Conservation (phyloP, 192 early-diverging fungal genomes). For the Spizellomyces sp. region DNA sequence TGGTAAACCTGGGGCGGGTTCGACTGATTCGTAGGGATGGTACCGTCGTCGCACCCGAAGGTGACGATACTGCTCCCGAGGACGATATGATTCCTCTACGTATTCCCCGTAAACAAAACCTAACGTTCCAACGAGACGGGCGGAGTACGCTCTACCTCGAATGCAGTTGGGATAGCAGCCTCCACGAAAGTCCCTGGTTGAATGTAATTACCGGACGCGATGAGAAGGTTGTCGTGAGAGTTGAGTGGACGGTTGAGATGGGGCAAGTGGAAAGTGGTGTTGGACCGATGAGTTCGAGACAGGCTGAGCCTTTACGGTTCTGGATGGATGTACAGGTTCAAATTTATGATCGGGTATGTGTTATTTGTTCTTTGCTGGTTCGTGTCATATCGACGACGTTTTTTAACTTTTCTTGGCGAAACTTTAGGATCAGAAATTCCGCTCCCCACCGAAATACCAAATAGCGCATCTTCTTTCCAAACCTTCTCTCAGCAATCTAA, state of each 20-base stretch:
- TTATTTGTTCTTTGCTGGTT: too few species aligned
- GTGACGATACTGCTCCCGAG: not conserved
- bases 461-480: too few species aligned
- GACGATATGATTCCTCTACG: slow-evolving; percentile 28
- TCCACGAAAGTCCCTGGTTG: slow-evolving; percentile 31
- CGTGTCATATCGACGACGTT: too few species aligned
- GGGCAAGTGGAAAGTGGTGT: slow-evolving; percentile 8
- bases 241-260: slow-evolving; percentile 37
- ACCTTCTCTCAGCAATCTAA: too few species aligned
- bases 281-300: too few species aligned
- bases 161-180: slow-evolving; percentile 34
- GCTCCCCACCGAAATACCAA: too few species aligned
- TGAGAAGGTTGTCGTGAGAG: slow-evolving; percentile 19
- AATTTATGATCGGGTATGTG: slow-evolving; percentile 16
- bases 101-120: slow-evolving; percentile 22
- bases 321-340: slow-evolving; percentile 6
- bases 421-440: too few species aligned
- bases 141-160: slow-evolving; percentile 31
- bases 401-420: too few species aligned
- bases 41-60: slow-evolving; percentile 24
- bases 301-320: not conserved
- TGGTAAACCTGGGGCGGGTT: slow-evolving; percentile 31
- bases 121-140: slow-evolving; percentile 19
- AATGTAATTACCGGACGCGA: slow-evolving; percentile 25
- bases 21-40: slow-evolving; percentile 15